Conservation (phyloP, 2,329 filamentous ascomycete genomes). For the Sporothrix protearum region DNA sequence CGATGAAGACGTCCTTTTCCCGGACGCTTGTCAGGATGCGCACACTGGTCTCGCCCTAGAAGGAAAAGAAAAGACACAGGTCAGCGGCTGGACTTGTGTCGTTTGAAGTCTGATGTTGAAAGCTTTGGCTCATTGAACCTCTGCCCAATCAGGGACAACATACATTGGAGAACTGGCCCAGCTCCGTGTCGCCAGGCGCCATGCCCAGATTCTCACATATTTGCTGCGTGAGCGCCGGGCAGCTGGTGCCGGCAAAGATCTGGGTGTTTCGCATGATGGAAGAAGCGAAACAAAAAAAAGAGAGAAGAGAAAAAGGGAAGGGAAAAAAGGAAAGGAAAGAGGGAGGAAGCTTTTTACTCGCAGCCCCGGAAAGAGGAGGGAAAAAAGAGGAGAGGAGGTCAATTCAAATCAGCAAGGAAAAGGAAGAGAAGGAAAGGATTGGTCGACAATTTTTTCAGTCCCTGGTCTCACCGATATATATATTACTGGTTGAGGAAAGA, state of each 20-base stretch:
- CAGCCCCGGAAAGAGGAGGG: not conserved
- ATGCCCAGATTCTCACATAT: conserved; percentile 68
- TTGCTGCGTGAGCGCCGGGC: conserved; percentile 60
- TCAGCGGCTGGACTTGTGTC: not conserved
- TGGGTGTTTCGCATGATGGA: conserved; percentile 50
- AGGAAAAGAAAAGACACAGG: conserved; percentile 25
- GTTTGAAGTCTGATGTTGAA: not conserved
- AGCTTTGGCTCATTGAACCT: not conserved
- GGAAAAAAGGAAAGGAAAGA: not conserved
- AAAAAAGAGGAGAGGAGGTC: not conserved
- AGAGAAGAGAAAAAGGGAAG: not conserved
- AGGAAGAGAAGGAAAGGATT: not conserved
- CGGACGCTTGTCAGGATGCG: conserved; percentile 73
- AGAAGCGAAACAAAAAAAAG: not conserved
- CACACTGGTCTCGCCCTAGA: conserved; percentile 65
- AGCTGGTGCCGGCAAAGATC: conserved; percentile 65
- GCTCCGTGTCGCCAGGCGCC: conserved; percentile 60
- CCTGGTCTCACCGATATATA: conserved; percentile 13
- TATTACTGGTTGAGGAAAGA: not conserved
- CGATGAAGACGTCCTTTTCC: conserved; percentile 98
- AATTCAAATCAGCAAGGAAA: not conserved
- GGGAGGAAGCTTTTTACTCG: not conserved
- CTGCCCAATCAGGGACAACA: conserved; percentile 21
- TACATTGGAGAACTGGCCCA: conserved; percentile 67
- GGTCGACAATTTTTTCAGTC: not conserved